phyloP scores from a whole-genome alignment of 768 basidiomycete species.

The Russula sp. region DNA sequence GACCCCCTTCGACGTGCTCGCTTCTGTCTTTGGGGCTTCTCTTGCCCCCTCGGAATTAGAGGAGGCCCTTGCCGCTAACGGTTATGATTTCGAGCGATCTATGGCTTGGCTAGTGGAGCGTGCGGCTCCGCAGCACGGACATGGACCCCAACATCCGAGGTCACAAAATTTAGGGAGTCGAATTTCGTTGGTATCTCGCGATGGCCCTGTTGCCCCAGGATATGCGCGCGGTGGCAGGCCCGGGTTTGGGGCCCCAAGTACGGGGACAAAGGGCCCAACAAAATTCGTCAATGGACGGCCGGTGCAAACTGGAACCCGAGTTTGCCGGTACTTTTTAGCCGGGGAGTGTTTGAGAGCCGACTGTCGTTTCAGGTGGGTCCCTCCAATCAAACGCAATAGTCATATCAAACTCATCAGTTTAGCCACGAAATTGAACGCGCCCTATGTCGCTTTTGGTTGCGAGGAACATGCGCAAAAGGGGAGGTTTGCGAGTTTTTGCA shows the following conservation, averaged over 20 bases:
- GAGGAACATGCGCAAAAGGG: slow-evolving; percentile 95
- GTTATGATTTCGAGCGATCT: slow-evolving; percentile 92
- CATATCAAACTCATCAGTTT: slow-evolving; percentile 25
- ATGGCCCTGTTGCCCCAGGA: slow-evolving; percentile 37
- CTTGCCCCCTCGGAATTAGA: slow-evolving; percentile 89
- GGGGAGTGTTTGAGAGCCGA: slow-evolving; percentile 95
- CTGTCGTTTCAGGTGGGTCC: slow-evolving; percentile 89
- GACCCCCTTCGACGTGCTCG: slow-evolving; percentile 96
- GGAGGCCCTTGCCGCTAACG: slow-evolving; percentile 83
- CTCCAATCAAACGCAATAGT: slow-evolving; percentile 1
- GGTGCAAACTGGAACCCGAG: slow-evolving; percentile 62
- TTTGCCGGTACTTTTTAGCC: slow-evolving; percentile 94
- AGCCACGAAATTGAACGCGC: slow-evolving; percentile 96
- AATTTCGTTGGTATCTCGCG: slow-evolving; percentile 63
- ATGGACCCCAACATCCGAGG: slow-evolving; percentile 43
- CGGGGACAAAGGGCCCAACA: slow-evolving; percentile 35
- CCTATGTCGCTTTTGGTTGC: slow-evolving; percentile 94
- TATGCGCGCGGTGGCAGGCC: slow-evolving; percentile 46
- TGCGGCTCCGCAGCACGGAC: slow-evolving; percentile 45
- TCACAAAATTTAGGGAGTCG: slow-evolving; percentile 66
- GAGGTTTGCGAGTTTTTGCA: slow-evolving; percentile 96
- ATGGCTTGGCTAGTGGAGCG: slow-evolving; percentile 94
- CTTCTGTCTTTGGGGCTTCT: slow-evolving; percentile 88
- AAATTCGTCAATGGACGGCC: slow-evolving; percentile 56
- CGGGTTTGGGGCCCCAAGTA: slow-evolving; percentile 33